Percentiles rank a stretch among this genome's conserved stretches.
These are phyloP conservation scores for Murraya koenigii DNA, from an alignment of 345 rosid species.

Conservation along the genomic window DNA sequence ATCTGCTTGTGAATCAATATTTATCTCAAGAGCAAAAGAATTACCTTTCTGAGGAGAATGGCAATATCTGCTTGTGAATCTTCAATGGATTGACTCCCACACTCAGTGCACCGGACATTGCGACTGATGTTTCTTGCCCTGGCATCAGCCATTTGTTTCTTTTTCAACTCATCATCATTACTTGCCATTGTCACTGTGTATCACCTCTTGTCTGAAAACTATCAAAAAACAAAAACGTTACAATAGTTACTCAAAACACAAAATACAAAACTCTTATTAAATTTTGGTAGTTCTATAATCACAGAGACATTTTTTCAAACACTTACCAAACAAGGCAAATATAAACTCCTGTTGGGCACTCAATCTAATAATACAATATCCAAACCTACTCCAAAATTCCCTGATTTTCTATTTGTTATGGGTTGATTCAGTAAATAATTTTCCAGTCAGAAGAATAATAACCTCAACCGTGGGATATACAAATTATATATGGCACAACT, in stretches of 20 bases:
- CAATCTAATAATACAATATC: background rate
- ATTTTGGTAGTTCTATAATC: background rate
- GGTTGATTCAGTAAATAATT: background rate
- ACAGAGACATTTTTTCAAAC: constrained; percentile 44
- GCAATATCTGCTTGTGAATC: constrained; percentile 98
- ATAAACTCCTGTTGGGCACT: background rate
- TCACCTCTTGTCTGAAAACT: constrained; percentile 7
- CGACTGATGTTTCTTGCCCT: constrained; percentile 92
- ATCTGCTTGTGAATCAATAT: background rate
- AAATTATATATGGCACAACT: background rate
- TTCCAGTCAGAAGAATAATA: background rate
- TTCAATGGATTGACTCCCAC: constrained; percentile 98
- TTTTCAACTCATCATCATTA: constrained; percentile 59
- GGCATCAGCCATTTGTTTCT: constrained; percentile 64
- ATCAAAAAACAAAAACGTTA: background rate
- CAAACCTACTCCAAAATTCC: background rate
- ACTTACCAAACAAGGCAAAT: constrained; percentile 1
- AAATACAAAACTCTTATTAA: background rate
- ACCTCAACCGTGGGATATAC: background rate
- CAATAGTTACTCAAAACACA: background rate
- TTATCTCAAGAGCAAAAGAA: constrained; percentile 15
- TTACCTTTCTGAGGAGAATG: constrained; percentile 83
- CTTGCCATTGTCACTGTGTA: constrained; percentile 43
- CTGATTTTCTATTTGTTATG: too few relatives aligned
- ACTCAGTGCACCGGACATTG: constrained; percentile 93